Evolutionary conservation across 495 filamentous ascomycete species (phyloP), one percentile per base, ranked within the genome.

Genomic region (Peziza echinospora): DNA sequence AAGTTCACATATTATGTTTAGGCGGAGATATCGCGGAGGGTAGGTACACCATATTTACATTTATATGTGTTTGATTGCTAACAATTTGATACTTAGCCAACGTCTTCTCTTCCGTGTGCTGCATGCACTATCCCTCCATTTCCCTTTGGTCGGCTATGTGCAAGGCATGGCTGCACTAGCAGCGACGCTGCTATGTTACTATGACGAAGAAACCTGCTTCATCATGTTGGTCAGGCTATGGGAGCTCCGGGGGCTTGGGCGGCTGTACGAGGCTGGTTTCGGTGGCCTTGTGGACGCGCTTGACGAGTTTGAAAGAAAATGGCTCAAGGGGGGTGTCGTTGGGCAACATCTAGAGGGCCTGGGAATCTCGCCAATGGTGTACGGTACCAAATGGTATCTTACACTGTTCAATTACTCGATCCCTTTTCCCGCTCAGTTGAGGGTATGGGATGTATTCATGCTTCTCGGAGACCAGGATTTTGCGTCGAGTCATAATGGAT

Each of bases 371-470:
- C 74, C 85, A 16, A 99, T 85, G 5, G 77, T 85, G 19, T 99
- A 94, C 60, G 91, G 85, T 24, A 94, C 87, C 0, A 69, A 85
- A 23, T 99, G 89, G 89, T 99, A 99, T 59, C 70, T 99, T 24
- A 99, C 89, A 2, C 71, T 99, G 5, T 99, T 99, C 69, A 94
- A 94, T 63, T 80, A 94, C 52, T 91, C 83, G 16, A 84, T 99
- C 49, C 89, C 89, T 2, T 99, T 96, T 56, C 72, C 83, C 0
- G 91, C 91, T 8, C 89, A 99, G 58, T 79, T 99, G n/a, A 78
- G 89, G 42, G 82, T 99, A 5, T 99, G 89, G 89, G 89, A 99
- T 56, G 83, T 92, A 0, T 96, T 99, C 64, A 85, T 99, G 82
- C 77, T 99, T 2, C 76, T 99, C 21, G 89, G 89, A 40, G 86